Base-by-base conservation (phyloP, 495 filamentous ascomycete genomes). In the Ascobolus immersus region DNA sequence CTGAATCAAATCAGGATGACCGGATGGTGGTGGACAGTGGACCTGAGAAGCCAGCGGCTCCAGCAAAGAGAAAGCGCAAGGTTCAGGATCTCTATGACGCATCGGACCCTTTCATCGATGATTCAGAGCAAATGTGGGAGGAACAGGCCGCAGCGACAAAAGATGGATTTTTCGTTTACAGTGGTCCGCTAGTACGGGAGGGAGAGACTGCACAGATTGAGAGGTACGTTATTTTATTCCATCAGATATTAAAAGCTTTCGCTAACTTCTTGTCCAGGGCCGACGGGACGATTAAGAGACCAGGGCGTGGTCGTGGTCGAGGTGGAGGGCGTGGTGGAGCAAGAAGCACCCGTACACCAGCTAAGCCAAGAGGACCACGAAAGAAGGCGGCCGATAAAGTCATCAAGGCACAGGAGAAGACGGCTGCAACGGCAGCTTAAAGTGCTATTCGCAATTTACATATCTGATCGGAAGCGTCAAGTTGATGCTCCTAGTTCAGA, bases 41-140 rank as follows among this genome's bases (percentile, higher is more conserved):
- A 5, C 63, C 65, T 7, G 74, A 69, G 44, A 75, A 73, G 45
- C 65, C 67, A 22, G n/a, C n/a, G n/a, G n/a, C n/a, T n/a, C n/a
- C n/a, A n/a, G n/a, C n/a, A n/a, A 58, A 58, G 17, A 55, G 61
- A 33, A 73, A 76, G 52, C 60, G 89, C 28, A 76, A 71, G 55
- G 90, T 86, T 56, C 73, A 82, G 40, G 86, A 96, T 44, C 77
- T 90, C 39, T 96, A 96, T 45, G 81, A 93, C 53, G 79, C 79
- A 41, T 78, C 86, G 34, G 86, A 96, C 47, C 84, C 81, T 21
- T 96, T 96, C 50, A 84, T 96, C 35, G 86, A 96, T 48, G 86
- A 96, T 52, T 84, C 78, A 10, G 86, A 96, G 47, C 47, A 92
- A 55, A 64, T 84, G 5, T 96, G 82, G 80, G 80, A 94, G 55